Conservation (phyloP, 148 eudicot genomes). For the Camellia granthamiana region DNA sequence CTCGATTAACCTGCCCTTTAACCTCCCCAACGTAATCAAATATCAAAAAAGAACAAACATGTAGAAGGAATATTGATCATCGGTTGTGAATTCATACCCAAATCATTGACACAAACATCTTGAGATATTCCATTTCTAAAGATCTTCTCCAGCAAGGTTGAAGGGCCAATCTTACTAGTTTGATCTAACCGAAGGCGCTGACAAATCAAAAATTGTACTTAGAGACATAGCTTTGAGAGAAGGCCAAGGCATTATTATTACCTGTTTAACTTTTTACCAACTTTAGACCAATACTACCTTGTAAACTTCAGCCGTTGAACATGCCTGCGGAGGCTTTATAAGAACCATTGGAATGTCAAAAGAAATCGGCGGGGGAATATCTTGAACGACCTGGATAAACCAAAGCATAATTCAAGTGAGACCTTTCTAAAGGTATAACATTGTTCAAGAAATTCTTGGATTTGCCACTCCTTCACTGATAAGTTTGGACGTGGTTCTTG, state of each 20-base stretch:
- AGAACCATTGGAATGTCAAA: constrained; percentile 82
- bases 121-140: constrained; percentile 77
- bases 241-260: neutral
- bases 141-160: constrained; percentile 69
- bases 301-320: constrained; percentile 94
- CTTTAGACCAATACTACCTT: constrained; percentile 47
- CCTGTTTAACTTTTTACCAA: neutral
- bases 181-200: constrained; percentile 71
- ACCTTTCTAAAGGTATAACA: neutral
- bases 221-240: too few relatives aligned
- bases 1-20: neutral
- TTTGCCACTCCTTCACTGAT: neutral
- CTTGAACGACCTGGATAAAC: constrained; percentile 56
- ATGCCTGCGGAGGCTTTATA: constrained; percentile 88
- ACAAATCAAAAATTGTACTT: constrained; percentile 3
- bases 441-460: neutral
- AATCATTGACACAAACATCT: constrained; percentile 94
- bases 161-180: constrained; percentile 74
- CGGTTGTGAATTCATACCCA: constrained; percentile 48
- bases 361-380: constrained; percentile 72
- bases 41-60: neutral
- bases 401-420: neutral
- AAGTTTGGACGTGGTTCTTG: neutral
- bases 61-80: neutral
- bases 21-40: neutral